Evolutionary conservation across 306 rosid genomes (phyloP), one percentile per base, ranked within the genome.

Genomic region (Acacia acuminata): DNA sequence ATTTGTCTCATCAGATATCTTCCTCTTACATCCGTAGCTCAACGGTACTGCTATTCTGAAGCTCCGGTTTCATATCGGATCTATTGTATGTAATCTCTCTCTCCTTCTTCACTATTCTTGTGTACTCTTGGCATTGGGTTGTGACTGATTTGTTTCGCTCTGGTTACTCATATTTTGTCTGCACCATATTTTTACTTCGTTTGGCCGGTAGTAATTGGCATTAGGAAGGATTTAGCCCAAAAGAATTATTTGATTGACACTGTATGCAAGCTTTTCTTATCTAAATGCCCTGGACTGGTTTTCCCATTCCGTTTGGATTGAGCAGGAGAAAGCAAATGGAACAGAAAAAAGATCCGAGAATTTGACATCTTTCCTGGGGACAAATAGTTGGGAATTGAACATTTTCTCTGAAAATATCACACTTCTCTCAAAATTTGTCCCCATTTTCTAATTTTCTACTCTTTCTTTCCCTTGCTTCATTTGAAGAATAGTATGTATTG

Each of bases 51-150:
- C 13, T 44, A 10, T 34, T 20, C 38, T 48, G 77, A 50, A 73
- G 12, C 45, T 30, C 10, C 45, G 27, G 3, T 25, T 66, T 32
- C 71, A 8, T 32, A 66, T 66, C 24, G 17, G 44, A 66, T 34
- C 42, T 8, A 47, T 75, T 64, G 22, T 82, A 66, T 85, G 83
- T 83, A 78, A 27, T 67, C 34, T 77, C 86, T 64, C 68, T 81
- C 61, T 67, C 36, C 40, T 22, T 66, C 20, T 34, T 32, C 64
- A 36, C 44, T 38, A 22, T 9, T 24, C 15, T 12, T 61, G 8
- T 60, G 24, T 64, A 34, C 75, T 43, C 63, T 53, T 75, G 22
- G 67, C 30, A 60, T 71, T 53, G 48, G 32, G 63, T 75, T 82
- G n/a, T 69, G 34, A 15, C 60, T 9, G 14, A 79, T 78, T 45